A percentile compares a stretch with the other conserved stretches of the same genome.
phyloP scores from a whole-genome alignment of 805 yeast species.

The Kuraishia piskuri region DNA sequence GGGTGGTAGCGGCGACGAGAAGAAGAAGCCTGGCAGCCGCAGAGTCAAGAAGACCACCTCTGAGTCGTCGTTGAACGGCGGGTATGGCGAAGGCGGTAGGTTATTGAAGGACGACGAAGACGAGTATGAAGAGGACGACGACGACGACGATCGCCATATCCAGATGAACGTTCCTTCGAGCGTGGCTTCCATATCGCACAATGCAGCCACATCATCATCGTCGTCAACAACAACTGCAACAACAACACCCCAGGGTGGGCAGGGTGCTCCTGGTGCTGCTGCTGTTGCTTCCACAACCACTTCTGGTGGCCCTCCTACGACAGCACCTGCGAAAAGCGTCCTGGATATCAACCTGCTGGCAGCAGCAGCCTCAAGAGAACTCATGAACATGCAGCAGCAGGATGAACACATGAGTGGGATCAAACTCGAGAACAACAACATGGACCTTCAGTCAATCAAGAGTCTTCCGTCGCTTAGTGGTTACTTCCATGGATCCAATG shows the following conservation, averaged over 20 bases:
- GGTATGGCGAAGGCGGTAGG: background rate
- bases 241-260: slow-evolving; percentile 7
- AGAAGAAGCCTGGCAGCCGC: slow-evolving; percentile 2
- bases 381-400: slow-evolving; percentile 29
- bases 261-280: slow-evolving; percentile 5
- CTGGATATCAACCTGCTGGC: slow-evolving; percentile 44
- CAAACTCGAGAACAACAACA: background rate
- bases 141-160: slow-evolving; percentile 5
- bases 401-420: slow-evolving; percentile 5
- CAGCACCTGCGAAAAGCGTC: slow-evolving; percentile 7
- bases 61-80: background rate
- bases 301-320: background rate
- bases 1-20: background rate
- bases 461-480: slow-evolving; percentile 45
- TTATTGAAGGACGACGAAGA: background rate
- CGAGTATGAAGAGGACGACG: slow-evolving; percentile 1
- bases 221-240: too few species aligned
- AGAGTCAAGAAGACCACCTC: background rate
- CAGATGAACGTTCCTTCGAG: background rate
- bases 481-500: slow-evolving; percentile 24
- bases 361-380: slow-evolving; percentile 47
- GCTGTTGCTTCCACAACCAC: slow-evolving; percentile 9
- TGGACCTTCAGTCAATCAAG: slow-evolving; percentile 27
- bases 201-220: slow-evolving; percentile 2
- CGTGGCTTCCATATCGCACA: background rate